phyloP scores from a whole-genome alignment of 1,284 basidiomycete species.

The Ustilago nuda region DNA sequence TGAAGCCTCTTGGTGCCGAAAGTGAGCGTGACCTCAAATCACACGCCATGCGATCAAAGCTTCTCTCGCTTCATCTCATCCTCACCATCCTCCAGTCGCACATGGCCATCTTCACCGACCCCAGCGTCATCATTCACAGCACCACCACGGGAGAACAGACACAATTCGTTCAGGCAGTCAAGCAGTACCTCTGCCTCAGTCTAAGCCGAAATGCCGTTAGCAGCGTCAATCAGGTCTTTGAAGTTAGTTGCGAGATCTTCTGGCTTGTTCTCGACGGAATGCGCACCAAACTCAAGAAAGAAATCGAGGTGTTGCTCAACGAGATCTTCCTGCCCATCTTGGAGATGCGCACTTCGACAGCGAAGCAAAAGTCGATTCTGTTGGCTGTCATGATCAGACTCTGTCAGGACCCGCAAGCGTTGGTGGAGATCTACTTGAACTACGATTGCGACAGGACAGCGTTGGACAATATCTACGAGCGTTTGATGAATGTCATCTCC shows the following conservation, averaged over 20 bases:
- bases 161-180: constrained; percentile 68
- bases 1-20: constrained; percentile 67
- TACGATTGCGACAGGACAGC: constrained; percentile 69
- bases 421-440: constrained; percentile 69
- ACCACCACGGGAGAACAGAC: constrained; percentile 67
- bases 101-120: constrained; percentile 66
- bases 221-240: constrained; percentile 95
- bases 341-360: constrained; percentile 95
- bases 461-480: constrained; percentile 69
- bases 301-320: constrained; percentile 96
- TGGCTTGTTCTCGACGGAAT: constrained; percentile 94
- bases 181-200: constrained; percentile 79
- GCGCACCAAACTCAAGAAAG: constrained; percentile 99
- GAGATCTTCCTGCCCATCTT: constrained; percentile 99
- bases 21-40: constrained; percentile 68
- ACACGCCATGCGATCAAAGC: constrained; percentile 68
- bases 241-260: constrained; percentile 97
- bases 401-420: constrained; percentile 66
- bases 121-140: constrained; percentile 64
- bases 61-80: constrained; percentile 66
- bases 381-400: constrained; percentile 64
- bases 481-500: constrained; percentile 66
- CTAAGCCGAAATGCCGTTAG: constrained; percentile 95
- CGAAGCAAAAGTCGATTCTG: constrained; percentile 75
- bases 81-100: constrained; percentile 64